Conservation (phyloP, 2,329 filamentous ascomycete genomes). For the Reticulascus tulasneorum region DNA sequence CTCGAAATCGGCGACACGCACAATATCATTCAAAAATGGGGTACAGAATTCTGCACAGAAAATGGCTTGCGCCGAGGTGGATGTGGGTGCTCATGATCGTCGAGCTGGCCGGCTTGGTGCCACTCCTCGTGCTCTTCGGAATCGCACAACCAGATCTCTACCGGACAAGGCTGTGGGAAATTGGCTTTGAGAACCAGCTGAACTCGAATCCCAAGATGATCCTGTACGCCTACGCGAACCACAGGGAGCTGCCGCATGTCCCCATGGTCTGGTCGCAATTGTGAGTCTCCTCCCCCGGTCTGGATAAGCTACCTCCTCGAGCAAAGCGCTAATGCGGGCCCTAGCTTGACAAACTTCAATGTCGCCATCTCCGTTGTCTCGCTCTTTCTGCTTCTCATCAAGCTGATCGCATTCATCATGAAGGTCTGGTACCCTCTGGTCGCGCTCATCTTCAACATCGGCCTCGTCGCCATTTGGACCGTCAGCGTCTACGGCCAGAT, state of each 20-base stretch:
- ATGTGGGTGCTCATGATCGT: conserved; percentile 61
- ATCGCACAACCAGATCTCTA: conserved; percentile 71
- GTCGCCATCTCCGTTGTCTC: conserved; percentile 72
- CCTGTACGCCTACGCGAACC: conserved; percentile 71
- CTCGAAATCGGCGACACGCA: conserved; percentile 1
- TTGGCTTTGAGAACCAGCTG: conserved; percentile 66
- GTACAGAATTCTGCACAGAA: conserved; percentile 56
- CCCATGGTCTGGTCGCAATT: conserved; percentile 70
- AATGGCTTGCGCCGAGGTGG: conserved; percentile 53
- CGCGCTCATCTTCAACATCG: conserved; percentile 52
- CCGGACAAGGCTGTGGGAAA: conserved; percentile 67
- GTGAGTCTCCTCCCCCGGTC: conserved; percentile 44
- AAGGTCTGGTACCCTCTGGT: conserved; percentile 66
- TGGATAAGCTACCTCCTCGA: too few relatives aligned
- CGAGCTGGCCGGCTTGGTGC: conserved; percentile 63
- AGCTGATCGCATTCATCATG: conserved; percentile 66
- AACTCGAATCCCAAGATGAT: conserved; percentile 70
- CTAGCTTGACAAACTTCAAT: conserved; percentile 70
- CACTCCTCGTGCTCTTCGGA: conserved; percentile 63
- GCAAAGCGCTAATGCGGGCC: neutral
- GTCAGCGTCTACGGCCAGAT: conserved; percentile 68
- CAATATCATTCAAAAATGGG: conserved; percentile 23
- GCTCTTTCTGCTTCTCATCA: conserved; percentile 71
- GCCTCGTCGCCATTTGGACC: conserved; percentile 58
- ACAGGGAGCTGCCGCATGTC: conserved; percentile 54